Conservation (phyloP, 2,329 filamentous ascomycete genomes). For the Penicillium sp. region DNA sequence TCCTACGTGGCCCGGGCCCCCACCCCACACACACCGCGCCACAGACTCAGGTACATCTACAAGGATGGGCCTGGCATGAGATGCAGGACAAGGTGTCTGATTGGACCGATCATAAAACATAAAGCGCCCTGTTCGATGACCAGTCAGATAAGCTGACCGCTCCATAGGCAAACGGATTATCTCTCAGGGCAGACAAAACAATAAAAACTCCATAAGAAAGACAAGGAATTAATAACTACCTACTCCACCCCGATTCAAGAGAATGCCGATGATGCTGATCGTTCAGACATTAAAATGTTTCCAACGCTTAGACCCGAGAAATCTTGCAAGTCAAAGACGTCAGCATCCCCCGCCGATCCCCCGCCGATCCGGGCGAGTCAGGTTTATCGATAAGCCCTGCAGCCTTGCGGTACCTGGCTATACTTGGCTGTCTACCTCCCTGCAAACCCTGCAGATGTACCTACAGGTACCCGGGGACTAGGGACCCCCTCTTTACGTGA, state of each 20-base stretch:
- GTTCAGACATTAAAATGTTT: not conserved
- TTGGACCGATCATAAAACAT: slow-evolving; percentile 8
- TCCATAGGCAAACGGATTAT: slow-evolving; percentile 20
- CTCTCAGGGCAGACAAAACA: slow-evolving; percentile 1
- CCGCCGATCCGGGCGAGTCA: slow-evolving; percentile 11
- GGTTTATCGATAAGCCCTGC: slow-evolving; percentile 26
- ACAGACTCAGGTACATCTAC: slow-evolving; percentile 13
- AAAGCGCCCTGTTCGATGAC: not conserved
- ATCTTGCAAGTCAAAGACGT: slow-evolving; percentile 20
- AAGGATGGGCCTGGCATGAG: slow-evolving; percentile 18
- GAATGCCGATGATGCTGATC: not conserved
- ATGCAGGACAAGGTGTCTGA: slow-evolving; percentile 10
- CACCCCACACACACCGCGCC: slow-evolving; percentile 7
- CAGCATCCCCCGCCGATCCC: slow-evolving; percentile 10
- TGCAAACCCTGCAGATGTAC: slow-evolving; percentile 19
- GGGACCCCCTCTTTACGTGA: slow-evolving; percentile 6
- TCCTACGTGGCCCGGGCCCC: slow-evolving; percentile 18
- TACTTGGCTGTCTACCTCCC: slow-evolving; percentile 19
- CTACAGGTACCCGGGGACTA: slow-evolving; percentile 22
- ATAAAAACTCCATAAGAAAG: not conserved
- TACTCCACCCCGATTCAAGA: not conserved
- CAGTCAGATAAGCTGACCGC: slow-evolving; percentile 18
- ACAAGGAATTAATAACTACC: not conserved
- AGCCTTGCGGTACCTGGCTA: slow-evolving; percentile 22
- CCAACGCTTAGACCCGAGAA: not conserved